Percentiles rank a stretch among this genome's conserved stretches.
phyloP scores from a whole-genome alignment of 2,329 filamentous ascomycete species.

The Pestalotiopsis sp. region DNA sequence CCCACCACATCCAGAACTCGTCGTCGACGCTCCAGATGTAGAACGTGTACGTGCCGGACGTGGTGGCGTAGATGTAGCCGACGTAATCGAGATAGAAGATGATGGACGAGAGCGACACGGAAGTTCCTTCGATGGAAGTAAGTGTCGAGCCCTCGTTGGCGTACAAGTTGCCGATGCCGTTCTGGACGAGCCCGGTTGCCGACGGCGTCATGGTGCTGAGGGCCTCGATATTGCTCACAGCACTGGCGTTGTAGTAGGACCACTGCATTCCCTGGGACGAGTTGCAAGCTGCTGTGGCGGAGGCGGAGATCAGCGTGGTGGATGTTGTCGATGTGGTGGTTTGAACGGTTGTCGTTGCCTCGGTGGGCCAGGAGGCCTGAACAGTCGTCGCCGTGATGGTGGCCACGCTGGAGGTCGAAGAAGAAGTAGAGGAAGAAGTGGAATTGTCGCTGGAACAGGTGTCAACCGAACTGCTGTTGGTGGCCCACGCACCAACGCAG shows the following conservation, averaged over 20 bases:
- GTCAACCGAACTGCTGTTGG: neutral
- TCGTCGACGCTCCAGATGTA: neutral
- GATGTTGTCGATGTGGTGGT: neutral
- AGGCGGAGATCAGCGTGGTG: neutral
- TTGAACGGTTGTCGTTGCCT: neutral
- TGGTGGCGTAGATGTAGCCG: slow-evolving; percentile 1
- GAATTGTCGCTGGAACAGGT: slow-evolving; percentile 1
- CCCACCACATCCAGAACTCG: slow-evolving; percentile 2
- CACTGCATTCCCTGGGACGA: neutral
- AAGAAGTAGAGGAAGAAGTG: neutral
- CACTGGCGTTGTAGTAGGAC: neutral
- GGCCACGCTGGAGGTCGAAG: neutral
- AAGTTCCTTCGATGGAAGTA: neutral
- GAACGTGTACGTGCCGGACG: neutral
- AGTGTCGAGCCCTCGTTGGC: neutral
- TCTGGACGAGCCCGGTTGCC: neutral
- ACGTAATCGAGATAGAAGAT: neutral
- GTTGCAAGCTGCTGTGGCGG: neutral
- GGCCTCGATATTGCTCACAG: neutral
- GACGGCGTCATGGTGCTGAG: neutral
- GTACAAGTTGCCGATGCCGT: neutral
- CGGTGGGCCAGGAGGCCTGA: neutral
- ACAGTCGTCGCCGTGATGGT: neutral
- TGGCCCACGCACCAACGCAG: neutral
- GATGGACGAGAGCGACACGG: neutral